A percentile compares a stretch with the other conserved stretches of the same genome.
Evolutionary conservation across 176 grass and related monocot genomes (phyloP).

Genomic region (Otatea glauca): DNA sequence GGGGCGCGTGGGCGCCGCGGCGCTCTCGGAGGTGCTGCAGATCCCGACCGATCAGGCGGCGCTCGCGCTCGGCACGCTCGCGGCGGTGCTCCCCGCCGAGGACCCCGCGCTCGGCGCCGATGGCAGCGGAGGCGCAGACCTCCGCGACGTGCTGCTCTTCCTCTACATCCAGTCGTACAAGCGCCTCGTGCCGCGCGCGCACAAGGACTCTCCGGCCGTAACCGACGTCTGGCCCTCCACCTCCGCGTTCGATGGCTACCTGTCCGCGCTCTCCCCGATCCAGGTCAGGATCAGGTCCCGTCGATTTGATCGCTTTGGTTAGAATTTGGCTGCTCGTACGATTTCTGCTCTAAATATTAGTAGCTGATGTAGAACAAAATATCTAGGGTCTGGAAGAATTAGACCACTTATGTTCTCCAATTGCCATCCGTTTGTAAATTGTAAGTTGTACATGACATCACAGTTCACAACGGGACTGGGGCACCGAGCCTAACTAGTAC

Average conservation of each 20-base stretch:
- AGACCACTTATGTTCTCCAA: neutral
- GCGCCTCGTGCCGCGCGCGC: slow-evolving; percentile 75
- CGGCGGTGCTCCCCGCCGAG: slow-evolving; percentile 67
- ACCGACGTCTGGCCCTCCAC: slow-evolving; percentile 93
- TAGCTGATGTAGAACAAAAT: neutral
- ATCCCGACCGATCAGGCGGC: slow-evolving; percentile 76
- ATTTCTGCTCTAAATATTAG: neutral
- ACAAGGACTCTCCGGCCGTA: slow-evolving; percentile 88
- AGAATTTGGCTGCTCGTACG: neutral
- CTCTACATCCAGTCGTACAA: slow-evolving; percentile 95
- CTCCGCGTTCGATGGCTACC: slow-evolving; percentile 93
- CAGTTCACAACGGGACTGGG: neutral
- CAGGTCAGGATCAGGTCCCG: slow-evolving; percentile 59
- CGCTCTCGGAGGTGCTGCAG: slow-evolving; percentile 78
- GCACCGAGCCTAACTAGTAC: neutral
- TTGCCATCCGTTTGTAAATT: slow-evolving; percentile 12
- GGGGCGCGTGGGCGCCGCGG: slow-evolving; percentile 55
- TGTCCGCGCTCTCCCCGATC: slow-evolving; percentile 90
- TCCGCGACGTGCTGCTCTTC: slow-evolving; percentile 79
- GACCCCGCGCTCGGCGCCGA: slow-evolving; percentile 57
- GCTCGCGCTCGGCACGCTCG: slow-evolving; percentile 77
- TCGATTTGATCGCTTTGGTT: slow-evolving; percentile 13
- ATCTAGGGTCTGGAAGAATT: neutral
- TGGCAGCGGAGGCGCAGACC: slow-evolving; percentile 48
- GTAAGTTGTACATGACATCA: neutral